Evolutionary conservation across 2,329 filamentous ascomycete species (phyloP), one percentile per base, ranked within the genome.

Genomic region (Aspergillus spinulosporus): DNA sequence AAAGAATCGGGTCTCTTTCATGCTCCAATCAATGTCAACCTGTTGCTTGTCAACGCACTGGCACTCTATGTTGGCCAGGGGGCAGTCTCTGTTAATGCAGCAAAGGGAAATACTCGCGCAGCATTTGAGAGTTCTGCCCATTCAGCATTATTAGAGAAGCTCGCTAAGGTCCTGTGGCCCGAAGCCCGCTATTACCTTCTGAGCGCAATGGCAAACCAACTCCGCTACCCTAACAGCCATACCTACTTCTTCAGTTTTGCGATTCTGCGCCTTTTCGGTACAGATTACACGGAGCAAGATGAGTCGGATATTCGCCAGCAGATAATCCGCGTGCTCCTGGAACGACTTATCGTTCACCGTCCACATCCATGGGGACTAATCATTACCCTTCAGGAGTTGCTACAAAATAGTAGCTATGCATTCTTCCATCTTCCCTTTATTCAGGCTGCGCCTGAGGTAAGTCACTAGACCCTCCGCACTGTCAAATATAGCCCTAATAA

Each of bases 331-430:
- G 86, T 97, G 26, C 79, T 99, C 45, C 80, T 97, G 37, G 94
- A 99, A 80, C 86, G 94, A 48, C 80, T 97, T 46, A 84, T 95
- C 57, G 89, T 91, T 21, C 91, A 90, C 72, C 91, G 92, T 77
- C 93, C 93, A 51, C 93, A 97, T 72, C 93, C 95, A 14, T 97
- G 93, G 93, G 95, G 95, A 9, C 78, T 99, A 43, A 87, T 97
- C 71, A 87, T 92, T 60, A 93, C 92, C 36, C 83, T 96, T 59
- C 78, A 94, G 61, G 94, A 97, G 77, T 82, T 99, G 56, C 81
- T 96, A 64, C 95, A 96, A 80, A 97, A 96, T 71, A 87, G 89
- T 52, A 90, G 87, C 69, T 95, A 93, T 74, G 86, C 86, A 68
- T 96, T 99, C 80, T 97, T 95, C 79, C 90, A 94, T 49, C 81